A percentile compares a stretch with the other conserved stretches of the same genome.
phyloP scores from a whole-genome alignment of 2,329 filamentous ascomycete species.

The Akanthomyces lecanii region DNA sequence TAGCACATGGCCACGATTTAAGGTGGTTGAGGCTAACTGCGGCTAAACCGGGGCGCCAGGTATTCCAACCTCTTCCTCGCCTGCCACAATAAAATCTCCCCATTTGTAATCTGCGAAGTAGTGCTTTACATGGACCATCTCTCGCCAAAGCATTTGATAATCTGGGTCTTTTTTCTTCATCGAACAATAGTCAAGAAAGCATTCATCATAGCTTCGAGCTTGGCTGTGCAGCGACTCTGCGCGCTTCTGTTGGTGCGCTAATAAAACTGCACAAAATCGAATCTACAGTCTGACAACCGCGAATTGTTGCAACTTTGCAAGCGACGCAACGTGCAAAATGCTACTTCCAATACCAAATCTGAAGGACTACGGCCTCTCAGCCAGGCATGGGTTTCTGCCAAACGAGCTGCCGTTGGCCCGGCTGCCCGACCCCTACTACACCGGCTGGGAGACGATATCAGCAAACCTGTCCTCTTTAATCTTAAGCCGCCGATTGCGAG shows the following conservation, averaged over 20 bases:
- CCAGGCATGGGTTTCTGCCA: slow-evolving; percentile 81
- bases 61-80: no score
- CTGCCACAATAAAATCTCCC: background rate
- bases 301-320: background rate
- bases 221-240: background rate
- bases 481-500: slow-evolving; percentile 76
- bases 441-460: slow-evolving; percentile 85
- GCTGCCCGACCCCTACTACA: slow-evolving; percentile 87
- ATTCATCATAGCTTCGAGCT: no score
- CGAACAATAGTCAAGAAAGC: background rate
- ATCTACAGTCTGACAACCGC: background rate
- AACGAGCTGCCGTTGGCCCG: slow-evolving; percentile 71
- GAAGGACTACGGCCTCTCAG: slow-evolving; percentile 75
- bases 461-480: slow-evolving; percentile 84
- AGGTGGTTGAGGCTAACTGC: no score
- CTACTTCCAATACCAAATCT: slow-evolving; percentile 58
- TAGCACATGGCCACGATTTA: no score
- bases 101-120: background rate
- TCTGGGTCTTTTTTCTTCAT: no score
- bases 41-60: no score
- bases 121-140: background rate
- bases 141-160: background rate
- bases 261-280: background rate
- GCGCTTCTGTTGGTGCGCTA: background rate
- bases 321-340: slow-evolving; percentile 35